phyloP scores from a whole-genome alignment of 2,329 filamentous ascomycete species.

The Aspergillus novofumigatus region DNA sequence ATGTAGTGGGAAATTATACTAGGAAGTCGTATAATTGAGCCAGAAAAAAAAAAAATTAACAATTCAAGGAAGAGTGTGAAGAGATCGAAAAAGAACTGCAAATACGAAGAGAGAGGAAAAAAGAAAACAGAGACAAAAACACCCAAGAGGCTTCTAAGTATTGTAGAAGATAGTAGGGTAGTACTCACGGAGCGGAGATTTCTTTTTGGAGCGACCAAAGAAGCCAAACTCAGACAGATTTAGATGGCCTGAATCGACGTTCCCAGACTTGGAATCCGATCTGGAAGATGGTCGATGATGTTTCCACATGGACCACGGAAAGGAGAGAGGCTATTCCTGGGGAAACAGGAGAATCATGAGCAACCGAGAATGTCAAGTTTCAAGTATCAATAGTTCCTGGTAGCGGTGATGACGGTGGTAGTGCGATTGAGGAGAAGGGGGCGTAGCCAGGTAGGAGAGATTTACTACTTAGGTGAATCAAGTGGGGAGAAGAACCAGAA shows the following conservation, averaged over 20 bases:
- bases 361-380: conserved; percentile 10
- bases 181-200: conserved; percentile 27
- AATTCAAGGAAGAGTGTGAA: conserved; percentile 4
- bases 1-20: not conserved
- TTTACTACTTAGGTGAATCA: conserved; percentile 1
- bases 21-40: conserved; percentile 1
- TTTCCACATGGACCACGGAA: conserved; percentile 36
- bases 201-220: conserved; percentile 36
- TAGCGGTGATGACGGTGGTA: not conserved
- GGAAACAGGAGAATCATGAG: conserved; percentile 9
- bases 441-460: not conserved
- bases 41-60: not conserved
- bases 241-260: conserved; percentile 27
- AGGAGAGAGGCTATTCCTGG: conserved; percentile 12
- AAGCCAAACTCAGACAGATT: conserved; percentile 31
- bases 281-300: conserved; percentile 35
- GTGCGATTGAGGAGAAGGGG: not conserved
- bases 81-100: conserved; percentile 5
- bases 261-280: conserved; percentile 37
- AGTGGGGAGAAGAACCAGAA: conserved; percentile 5
- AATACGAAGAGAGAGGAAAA: conserved; percentile 1
- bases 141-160: conserved; percentile 10
- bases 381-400: conserved; percentile 1
- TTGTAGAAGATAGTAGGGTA: conserved; percentile 18
- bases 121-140: conserved; percentile 6